Evolutionary conservation across 495 filamentous ascomycete genomes (phyloP).

Genomic region (Aspergillus homomorphus): DNA sequence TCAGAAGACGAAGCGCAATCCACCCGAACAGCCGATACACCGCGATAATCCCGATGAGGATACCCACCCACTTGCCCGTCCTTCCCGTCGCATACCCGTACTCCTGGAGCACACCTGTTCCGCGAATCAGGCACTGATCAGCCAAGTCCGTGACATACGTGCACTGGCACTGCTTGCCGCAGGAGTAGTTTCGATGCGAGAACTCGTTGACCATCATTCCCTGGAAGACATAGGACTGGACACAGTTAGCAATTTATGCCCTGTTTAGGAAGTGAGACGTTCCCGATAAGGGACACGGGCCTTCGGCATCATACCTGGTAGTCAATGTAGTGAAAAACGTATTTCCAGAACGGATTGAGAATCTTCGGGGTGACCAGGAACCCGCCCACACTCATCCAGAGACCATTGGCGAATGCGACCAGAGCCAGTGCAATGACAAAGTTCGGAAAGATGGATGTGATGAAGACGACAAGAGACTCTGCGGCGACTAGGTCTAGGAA

Average conservation of each 20-base stretch:
- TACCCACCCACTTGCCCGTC: constrained; percentile 70
- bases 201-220: constrained; percentile 96
- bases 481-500: constrained; percentile 81
- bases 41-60: constrained; percentile 67
- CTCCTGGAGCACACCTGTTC: constrained; percentile 59
- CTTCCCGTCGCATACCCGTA: constrained; percentile 66
- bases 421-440: constrained; percentile 75
- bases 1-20: too few species aligned
- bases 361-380: constrained; percentile 68
- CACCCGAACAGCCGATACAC: constrained; percentile 67
- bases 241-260: too few species aligned
- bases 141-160: constrained; percentile 65
- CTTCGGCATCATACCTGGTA: too few species aligned
- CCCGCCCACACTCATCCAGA: constrained; percentile 82
- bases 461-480: constrained; percentile 74
- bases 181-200: constrained; percentile 55
- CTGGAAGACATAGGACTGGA: constrained; percentile 82
- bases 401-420: constrained; percentile 76
- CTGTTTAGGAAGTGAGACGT: too few species aligned
- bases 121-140: constrained; percentile 62
- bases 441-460: constrained; percentile 67
- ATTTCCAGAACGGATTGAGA: constrained; percentile 79
- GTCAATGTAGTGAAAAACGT: constrained; percentile 81
- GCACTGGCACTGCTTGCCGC: constrained; percentile 58
- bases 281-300: too few species aligned